These are phyloP conservation scores for Kandelia obovata DNA, from an alignment of 345 rosid genomes.

Conservation along the genomic window DNA sequence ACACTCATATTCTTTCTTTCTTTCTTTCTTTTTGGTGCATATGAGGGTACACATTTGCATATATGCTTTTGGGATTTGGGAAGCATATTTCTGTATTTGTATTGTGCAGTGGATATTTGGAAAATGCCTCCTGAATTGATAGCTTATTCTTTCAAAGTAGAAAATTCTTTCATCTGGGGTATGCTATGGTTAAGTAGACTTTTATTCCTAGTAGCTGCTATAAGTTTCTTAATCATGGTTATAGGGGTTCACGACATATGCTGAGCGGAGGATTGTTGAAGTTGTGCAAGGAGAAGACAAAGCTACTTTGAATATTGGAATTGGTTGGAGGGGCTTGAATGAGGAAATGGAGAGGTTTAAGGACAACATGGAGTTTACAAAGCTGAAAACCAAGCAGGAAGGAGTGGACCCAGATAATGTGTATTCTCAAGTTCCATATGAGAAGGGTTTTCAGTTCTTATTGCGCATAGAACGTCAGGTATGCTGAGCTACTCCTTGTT, in stretches of 20 bases:
- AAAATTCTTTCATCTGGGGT: not conserved
- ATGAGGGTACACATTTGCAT: too few relatives aligned
- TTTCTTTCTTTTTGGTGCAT: too few relatives aligned
- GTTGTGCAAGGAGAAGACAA: conserved; percentile 75
- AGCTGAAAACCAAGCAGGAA: conserved; percentile 74
- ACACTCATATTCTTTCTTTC: too few relatives aligned
- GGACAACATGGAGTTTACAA: conserved; percentile 82
- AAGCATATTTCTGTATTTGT: too few relatives aligned
- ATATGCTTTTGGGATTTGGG: too few relatives aligned
- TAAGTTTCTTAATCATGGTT: conserved; percentile 17
- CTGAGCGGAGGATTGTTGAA: conserved; percentile 95
- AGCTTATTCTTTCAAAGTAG: not conserved
- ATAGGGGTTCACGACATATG: conserved; percentile 91
- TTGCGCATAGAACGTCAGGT: conserved; percentile 91
- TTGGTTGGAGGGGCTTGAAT: conserved; percentile 81
- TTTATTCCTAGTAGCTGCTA: not conserved
- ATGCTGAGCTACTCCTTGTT: conserved; percentile 13
- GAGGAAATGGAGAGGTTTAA: conserved; percentile 74
- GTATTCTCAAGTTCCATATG: conserved; percentile 81
- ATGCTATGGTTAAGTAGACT: not conserved
- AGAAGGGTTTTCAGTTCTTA: conserved; percentile 90
- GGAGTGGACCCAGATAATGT: conserved; percentile 80
- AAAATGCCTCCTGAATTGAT: too few relatives aligned
- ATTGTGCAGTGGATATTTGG: too few relatives aligned
- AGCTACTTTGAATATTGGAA: conserved; percentile 73